These are phyloP conservation scores for Solanum sitiens DNA, from an alignment of 257 asterid species.

Conservation along the genomic window DNA sequence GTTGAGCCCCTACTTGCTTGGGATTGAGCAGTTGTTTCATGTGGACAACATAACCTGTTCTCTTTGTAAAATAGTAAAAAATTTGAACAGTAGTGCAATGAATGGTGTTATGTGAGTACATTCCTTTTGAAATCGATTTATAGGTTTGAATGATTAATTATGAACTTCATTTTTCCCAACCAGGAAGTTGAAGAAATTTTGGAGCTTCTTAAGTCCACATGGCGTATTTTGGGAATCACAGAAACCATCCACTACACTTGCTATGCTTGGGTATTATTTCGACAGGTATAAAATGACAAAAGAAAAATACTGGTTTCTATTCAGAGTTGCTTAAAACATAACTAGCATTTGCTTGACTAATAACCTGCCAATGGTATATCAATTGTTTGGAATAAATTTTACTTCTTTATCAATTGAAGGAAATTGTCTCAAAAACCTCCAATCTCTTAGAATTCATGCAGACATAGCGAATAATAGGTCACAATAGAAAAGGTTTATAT, in stretches of 20 bases:
- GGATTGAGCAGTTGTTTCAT: not conserved
- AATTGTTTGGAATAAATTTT: not conserved
- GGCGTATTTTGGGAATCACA: constrained; percentile 92
- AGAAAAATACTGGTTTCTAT: not conserved
- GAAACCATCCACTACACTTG: constrained; percentile 89
- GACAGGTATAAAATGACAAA: constrained; percentile 51
- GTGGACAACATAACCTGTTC: not conserved
- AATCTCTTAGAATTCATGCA: not conserved
- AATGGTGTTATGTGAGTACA: not conserved
- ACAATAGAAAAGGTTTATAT: not conserved
- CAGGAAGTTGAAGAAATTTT: constrained; percentile 99
- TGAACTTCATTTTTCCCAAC: constrained; percentile 3
- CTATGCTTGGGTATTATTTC: constrained; percentile 92
- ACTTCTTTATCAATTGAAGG: not conserved
- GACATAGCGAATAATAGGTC: not conserved
- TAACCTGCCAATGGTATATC: not conserved
- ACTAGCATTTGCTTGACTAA: not conserved
- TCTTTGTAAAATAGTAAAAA: not conserved
- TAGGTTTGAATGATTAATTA: not conserved
- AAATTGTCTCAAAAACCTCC: not conserved
- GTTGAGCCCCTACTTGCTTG: not conserved
- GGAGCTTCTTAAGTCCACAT: constrained; percentile 92
- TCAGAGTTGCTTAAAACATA: not conserved
- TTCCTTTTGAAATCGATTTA: not conserved
- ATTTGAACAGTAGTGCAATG: not conserved